Evolutionary conservation across 495 filamentous ascomycete species (phyloP), one percentile per base, ranked within the genome.

Genomic region (Xylaria sp.): DNA sequence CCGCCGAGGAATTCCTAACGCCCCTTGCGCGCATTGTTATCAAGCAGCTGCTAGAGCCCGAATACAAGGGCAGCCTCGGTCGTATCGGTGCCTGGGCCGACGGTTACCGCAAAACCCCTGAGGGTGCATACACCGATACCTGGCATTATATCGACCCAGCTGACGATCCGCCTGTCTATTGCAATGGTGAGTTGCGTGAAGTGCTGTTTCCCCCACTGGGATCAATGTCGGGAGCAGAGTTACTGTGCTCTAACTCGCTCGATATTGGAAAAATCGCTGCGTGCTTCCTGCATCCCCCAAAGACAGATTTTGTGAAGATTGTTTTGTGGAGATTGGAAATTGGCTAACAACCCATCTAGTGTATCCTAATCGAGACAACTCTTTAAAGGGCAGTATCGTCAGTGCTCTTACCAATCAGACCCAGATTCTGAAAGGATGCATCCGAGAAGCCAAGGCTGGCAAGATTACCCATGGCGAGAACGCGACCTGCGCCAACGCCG

Each of bases 51-150:
- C 77, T 80, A 40, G 78, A 78, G 66, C 77, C 78, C 40, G 58
- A 76, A 41, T 77, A 79, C 66, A 72, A 75, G 29, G 75, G 77
- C 14, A 78, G 77, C 14, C 78, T 80, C 19, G 78, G 78, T 14
- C 67, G 61, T 33, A 67, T 77, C 0, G 78, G 72, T 12, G 77
- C 71, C 37, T 80, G 76, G 78, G 75, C 78, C 15, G 76, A 80
- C 61, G 43, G 59, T 6, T 78, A 74, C 57, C 73, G 75, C 24
- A 70, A 78, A 19, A 77, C 73, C 0, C 46, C 68, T 29, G 72
- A 73, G 61, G 72, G 72, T 46, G 69, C 69, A 33, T 72, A 72
- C 62, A 72, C 72, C 11, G 46, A 43, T 8, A 64, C 74, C 26
- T 72, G 71, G 71, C 71, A 72, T 43, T 72, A 69, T n/a, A 69